Conservation (phyloP, 805 yeast species). For the Sporopachydermia quercuum region DNA sequence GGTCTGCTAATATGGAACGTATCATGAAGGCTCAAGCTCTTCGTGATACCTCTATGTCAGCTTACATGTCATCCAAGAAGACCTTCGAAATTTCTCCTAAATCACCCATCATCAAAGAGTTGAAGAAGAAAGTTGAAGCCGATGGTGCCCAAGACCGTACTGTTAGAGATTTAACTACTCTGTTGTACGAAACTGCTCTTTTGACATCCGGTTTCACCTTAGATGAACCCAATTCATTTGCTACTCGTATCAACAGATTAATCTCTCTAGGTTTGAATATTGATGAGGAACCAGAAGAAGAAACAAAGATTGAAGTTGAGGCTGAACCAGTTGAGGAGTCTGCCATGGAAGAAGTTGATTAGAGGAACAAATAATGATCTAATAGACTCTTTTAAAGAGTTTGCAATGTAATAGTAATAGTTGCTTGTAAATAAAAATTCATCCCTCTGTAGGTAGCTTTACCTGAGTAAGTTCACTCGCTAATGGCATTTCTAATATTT, state of each 20-base stretch:
- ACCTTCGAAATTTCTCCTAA: slow-evolving; percentile 97
- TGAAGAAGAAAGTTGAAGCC: slow-evolving; percentile 89
- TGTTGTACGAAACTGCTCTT: slow-evolving; percentile 94
- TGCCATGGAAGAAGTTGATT: slow-evolving; percentile 1
- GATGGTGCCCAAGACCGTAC: slow-evolving; percentile 98
- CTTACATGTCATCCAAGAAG: slow-evolving; percentile 99
- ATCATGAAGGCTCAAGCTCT: slow-evolving; percentile 99
- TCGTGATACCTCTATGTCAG: slow-evolving; percentile 96
- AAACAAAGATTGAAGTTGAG: slow-evolving; percentile 18
- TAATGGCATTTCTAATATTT: no score
- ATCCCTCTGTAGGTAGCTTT: no score
- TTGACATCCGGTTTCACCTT: slow-evolving; percentile 97
- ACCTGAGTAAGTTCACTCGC: no score
- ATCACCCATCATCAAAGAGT: slow-evolving; percentile 88
- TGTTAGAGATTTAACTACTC: slow-evolving; percentile 91
- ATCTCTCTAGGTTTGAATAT: slow-evolving; percentile 96
- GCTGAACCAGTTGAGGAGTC: slow-evolving; percentile 22
- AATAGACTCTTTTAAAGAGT: no score
- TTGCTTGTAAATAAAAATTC: no score
- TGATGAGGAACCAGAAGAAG: slow-evolving; percentile 67
- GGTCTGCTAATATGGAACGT: slow-evolving; percentile 99
- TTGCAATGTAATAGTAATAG: no score
- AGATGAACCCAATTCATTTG: slow-evolving; percentile 97
- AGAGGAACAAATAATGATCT: no score
- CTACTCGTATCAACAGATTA: slow-evolving; percentile 95